A percentile compares a stretch with the other conserved stretches of the same genome.
phyloP scores from a whole-genome alignment of 2,329 filamentous ascomycete species.

The Botrytis paeoniae region DNA sequence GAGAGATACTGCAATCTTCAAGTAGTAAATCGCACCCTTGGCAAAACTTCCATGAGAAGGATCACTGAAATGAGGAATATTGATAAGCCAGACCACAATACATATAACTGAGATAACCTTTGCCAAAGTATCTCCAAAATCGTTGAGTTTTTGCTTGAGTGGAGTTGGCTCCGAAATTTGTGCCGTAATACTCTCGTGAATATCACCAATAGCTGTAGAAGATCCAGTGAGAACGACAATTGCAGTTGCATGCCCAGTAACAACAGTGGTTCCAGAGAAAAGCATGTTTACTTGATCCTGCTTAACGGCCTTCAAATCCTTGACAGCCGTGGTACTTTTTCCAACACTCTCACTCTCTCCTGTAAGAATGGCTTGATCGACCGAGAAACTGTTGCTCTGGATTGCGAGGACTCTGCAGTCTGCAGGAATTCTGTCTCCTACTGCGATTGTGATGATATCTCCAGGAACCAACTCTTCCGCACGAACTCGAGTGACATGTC shows the following conservation, averaged over 20 bases:
- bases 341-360: slow-evolving; percentile 96
- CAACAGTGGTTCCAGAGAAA: slow-evolving; percentile 96
- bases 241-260: slow-evolving; percentile 87
- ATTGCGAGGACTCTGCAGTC: slow-evolving; percentile 88
- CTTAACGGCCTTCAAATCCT: slow-evolving; percentile 83
- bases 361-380: slow-evolving; percentile 95
- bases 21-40: slow-evolving; percentile 98
- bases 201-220: slow-evolving; percentile 94
- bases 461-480: slow-evolving; percentile 97
- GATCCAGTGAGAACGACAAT: slow-evolving; percentile 87
- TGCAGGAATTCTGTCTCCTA: slow-evolving; percentile 90
- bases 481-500: slow-evolving; percentile 76
- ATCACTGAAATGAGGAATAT: slow-evolving; percentile 95
- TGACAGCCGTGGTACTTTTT: slow-evolving; percentile 70
- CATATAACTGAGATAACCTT: slow-evolving; percentile 99
- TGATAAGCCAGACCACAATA: slow-evolving; percentile 95
- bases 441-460: slow-evolving; percentile 81
- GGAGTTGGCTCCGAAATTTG: slow-evolving; percentile 98
- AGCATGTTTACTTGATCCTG: slow-evolving; percentile 98
- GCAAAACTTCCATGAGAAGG: slow-evolving; percentile 89
- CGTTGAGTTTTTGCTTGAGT: slow-evolving; percentile 96
- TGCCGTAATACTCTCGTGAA: slow-evolving; percentile 96
- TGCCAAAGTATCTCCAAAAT: slow-evolving; percentile 92
- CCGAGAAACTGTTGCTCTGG: slow-evolving; percentile 94
- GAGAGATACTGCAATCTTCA: slow-evolving; percentile 98